Evolutionary conservation across 2,329 filamentous ascomycete species (phyloP).

Genomic region (Aspergillus sp.): DNA sequence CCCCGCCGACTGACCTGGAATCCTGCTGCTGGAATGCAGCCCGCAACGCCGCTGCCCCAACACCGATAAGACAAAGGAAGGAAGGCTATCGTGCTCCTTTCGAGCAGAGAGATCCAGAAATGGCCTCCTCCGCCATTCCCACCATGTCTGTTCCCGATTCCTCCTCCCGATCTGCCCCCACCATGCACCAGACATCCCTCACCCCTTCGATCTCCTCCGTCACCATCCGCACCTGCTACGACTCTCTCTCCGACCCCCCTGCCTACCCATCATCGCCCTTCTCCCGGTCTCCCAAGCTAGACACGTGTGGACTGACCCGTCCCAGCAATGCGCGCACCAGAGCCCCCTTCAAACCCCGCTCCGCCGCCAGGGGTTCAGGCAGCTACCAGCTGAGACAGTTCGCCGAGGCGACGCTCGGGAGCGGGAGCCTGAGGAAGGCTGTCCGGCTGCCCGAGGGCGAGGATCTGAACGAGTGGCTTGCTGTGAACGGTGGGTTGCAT

Average conservation of each 20-base stretch:
- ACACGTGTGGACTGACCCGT: constrained; percentile 31
- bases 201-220: constrained; percentile 9
- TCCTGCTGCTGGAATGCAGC: no score
- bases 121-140: constrained; percentile 69
- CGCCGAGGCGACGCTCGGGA: constrained; percentile 91
- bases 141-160: constrained; percentile 59
- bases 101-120: constrained; percentile 1
- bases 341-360: constrained; percentile 84
- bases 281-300: constrained; percentile 29
- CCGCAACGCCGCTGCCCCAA: no score
- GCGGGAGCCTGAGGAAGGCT: constrained; percentile 87
- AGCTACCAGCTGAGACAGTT: constrained; percentile 95
- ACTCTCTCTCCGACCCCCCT: constrained; percentile 23
- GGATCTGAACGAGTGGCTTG: constrained; percentile 95
- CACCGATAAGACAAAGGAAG: not conserved
- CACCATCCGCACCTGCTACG: constrained; percentile 11
- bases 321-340: constrained; percentile 74
- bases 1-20: no score
- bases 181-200: constrained; percentile 16
- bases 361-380: constrained; percentile 72
- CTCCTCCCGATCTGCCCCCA: constrained; percentile 24
- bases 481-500: constrained; percentile 80
- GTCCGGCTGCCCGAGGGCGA: constrained; percentile 96
- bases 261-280: constrained; percentile 21
- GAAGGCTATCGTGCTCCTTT: not conserved